A percentile compares a stretch with the other conserved stretches of the same genome.
These are phyloP conservation scores for Talaromyces sp. DNA, from an alignment of 2,329 filamentous ascomycete genomes.

Conservation along the genomic window DNA sequence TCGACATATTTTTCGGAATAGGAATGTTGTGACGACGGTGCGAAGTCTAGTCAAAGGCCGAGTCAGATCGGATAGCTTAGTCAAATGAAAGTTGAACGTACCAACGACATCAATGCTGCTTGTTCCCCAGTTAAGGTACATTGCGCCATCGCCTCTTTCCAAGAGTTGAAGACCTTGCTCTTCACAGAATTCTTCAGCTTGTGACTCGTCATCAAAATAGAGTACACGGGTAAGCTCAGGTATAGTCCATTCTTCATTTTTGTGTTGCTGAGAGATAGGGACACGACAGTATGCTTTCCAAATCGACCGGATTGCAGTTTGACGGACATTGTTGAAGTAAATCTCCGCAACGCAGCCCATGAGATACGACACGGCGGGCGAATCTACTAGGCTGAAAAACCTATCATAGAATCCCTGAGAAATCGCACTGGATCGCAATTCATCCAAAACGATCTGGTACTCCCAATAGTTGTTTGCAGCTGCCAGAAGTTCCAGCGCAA, in stretches of 20 bases:
- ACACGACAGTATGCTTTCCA: conserved; percentile 51
- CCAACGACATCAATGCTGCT: conserved; percentile 47
- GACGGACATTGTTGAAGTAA: conserved; percentile 57
- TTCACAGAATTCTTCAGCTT: conserved; percentile 54
- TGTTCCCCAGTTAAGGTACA: conserved; percentile 51
- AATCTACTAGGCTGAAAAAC: conserved; percentile 57
- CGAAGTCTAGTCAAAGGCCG: conserved; percentile 33
- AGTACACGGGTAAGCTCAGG: conserved; percentile 50
- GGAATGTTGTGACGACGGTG: conserved; percentile 48
- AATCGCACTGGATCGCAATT: conserved; percentile 48
- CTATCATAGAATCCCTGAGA: conserved; percentile 56
- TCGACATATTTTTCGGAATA: conserved; percentile 56
- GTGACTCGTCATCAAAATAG: conserved; percentile 53
- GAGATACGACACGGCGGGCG: conserved; percentile 55
- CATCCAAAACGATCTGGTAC: conserved; percentile 50
- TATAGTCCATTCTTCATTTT: conserved; percentile 56
- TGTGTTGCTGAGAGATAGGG: conserved; percentile 46
- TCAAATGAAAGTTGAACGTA: conserved; percentile 28
- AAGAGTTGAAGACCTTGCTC: conserved; percentile 52
- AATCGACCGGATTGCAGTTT: conserved; percentile 53
- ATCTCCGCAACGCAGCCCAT: conserved; percentile 63
- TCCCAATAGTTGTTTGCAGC: conserved; percentile 54
- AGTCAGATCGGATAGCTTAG: conserved; percentile 9
- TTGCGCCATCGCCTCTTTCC: conserved; percentile 43
- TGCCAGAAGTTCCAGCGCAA: conserved; percentile 55